These are phyloP conservation scores for Alternaria panax DNA, from an alignment of 2,329 filamentous ascomycete genomes.

Conservation along the genomic window DNA sequence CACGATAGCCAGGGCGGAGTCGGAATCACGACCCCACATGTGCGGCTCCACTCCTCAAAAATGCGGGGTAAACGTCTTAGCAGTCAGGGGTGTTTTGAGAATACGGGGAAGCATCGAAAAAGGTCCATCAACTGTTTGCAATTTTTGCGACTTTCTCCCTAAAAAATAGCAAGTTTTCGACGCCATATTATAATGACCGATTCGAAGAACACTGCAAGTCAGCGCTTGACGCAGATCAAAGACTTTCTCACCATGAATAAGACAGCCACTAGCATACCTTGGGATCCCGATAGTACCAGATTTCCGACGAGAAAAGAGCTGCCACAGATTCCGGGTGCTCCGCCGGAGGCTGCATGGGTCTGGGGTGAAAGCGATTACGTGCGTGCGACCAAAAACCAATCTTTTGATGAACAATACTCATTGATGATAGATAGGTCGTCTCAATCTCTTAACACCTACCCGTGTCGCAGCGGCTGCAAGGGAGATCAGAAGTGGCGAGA, in stretches of 20 bases:
- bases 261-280: slow-evolving; percentile 59
- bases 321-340: slow-evolving; percentile 60
- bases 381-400: background rate
- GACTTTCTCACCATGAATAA: slow-evolving; percentile 57
- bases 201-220: slow-evolving; percentile 41
- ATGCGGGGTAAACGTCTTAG: slow-evolving; percentile 14
- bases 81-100: background rate
- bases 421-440: slow-evolving; percentile 52
- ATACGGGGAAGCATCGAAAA: background rate
- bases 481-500: slow-evolving; percentile 64
- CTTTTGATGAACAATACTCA: background rate
- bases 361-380: slow-evolving; percentile 66
- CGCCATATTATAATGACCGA: slow-evolving; percentile 39
- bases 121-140: background rate
- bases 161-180: background rate
- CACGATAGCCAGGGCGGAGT: background rate
- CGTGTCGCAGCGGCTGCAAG: slow-evolving; percentile 61
- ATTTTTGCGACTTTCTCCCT: background rate
- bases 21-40: background rate
- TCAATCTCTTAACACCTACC: slow-evolving; percentile 64
- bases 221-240: slow-evolving; percentile 54
- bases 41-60: background rate
- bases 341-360: slow-evolving; percentile 65
- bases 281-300: slow-evolving; percentile 60
- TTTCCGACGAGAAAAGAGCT: slow-evolving; percentile 64